Evolutionary conservation across 2,329 filamentous ascomycete genomes (phyloP), one percentile per base, ranked within the genome.

Genomic region (Chaetomium globosum): DNA sequence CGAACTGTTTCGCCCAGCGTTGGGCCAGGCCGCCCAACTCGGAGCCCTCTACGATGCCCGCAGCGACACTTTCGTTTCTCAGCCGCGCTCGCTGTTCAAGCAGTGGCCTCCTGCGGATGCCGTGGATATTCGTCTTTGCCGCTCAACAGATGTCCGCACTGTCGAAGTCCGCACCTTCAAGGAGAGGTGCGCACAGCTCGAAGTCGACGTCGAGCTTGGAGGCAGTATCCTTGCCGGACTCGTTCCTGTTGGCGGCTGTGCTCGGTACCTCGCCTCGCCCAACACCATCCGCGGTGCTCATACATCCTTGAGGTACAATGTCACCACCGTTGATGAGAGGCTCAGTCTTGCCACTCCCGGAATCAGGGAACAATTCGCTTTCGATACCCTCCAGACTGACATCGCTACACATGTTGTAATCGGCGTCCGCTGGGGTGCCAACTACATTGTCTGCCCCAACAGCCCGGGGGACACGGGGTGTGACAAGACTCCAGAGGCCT

Each of bases 361-460:
- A 10, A 31, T 54, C 28, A 54, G 12, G 30, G 28, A 54, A 31
- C 31, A 30, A 1, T 30, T 54, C 30, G 51, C 28, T 13, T 53
- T 53, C n/a, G 21, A 30, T 9, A 21, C 30, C 19, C n/a, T 54
- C 5, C 30, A 54, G 19, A 54, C 28, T 2, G 28, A 54, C 52
- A 54, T 21, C 13, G 28, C 52, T 13, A 54, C 52, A 5, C 52
- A 54, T 54, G 28, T 33, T 9, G 52, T 54, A 2, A 10, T 54
- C 28, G 52, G 52, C n/a, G 30, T 31, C n/a, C 52, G n/a, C n/a
- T 54, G 52, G 54, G 31, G 36, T 9, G 33, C 12, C 31, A 57
- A 39, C 21, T 39, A 26, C 52, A 33, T 51, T 16, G 12, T 51
- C 13, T 28, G 23, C 12, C 21, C 23, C 48, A 23, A 51, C 0